Evolutionary conservation across 371 early-diverging fungal genomes (phyloP), one percentile per base, ranked within the genome.

Genomic region (Mucor velutinosus): DNA sequence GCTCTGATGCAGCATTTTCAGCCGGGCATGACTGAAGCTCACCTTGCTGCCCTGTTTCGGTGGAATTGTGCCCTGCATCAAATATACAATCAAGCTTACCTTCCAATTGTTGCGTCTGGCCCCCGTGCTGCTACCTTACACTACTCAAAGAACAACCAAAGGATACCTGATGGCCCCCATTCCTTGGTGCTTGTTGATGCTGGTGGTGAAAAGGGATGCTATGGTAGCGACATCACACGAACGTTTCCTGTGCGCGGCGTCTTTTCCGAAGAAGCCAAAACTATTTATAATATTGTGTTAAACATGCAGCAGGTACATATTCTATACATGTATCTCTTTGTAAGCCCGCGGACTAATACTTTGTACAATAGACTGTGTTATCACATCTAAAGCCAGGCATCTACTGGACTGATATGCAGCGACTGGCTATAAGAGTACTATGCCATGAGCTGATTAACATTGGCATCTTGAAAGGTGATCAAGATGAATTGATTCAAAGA

Each of bases 331-430:
- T 7, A 14, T 32, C 8, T 11, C 19, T 1, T 47, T 47, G n/a
- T 37, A 62, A 4, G 12, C 23, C 51, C 5, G 14, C 49, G 7
- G 5, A 33, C 30, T 62, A 37, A 41, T 47, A 29, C 10, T 55
- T 33, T 29, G 19, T 64, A 4, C 11, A n/a, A 58, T 64, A 76
- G 77, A 63, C 79, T 37, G 84, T 83, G 2, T 60, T 95, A 10
- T 73, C 66, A 6, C 82, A 77, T 15, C 71, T 95, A 37, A 88
- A 86, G 65, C 90, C 92, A 0, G 93, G 93, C 61, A 90, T 92
- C n/a, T 80, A 89, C 74, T 97, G 95, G 95, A 86, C 87, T 68
- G 95, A 93, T 72, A 90, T 97, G 90, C 94, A 95, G 73, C 67
- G 84, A 21, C 76, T 95, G 35, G 92, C 94, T n/a, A 80, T 81